These are phyloP conservation scores for Globisporangium spinosum DNA, from an alignment of 352 stramenopile genomes.

Conservation along the genomic window DNA sequence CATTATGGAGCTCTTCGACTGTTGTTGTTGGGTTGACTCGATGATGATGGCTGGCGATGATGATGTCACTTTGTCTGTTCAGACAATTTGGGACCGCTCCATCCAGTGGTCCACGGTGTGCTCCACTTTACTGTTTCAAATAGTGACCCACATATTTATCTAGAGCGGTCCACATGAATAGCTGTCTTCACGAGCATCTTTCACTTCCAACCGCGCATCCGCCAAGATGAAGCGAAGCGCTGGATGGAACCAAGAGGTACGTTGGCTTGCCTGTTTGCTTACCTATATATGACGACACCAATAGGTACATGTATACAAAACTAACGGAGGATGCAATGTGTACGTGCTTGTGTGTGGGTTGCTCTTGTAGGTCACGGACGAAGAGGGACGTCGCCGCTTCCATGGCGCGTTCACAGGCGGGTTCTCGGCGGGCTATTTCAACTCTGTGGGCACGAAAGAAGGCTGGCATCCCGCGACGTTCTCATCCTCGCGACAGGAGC, in stretches of 20 bases:
- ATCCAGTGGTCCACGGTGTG: not conserved
- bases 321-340: not conserved
- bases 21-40: not conserved
- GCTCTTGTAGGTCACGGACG: constrained; percentile 54
- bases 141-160: not conserved
- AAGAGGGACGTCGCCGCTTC: constrained; percentile 77
- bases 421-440: constrained; percentile 93
- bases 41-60: constrained; percentile 5
- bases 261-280: not conserved
- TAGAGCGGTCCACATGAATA: not conserved
- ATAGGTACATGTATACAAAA: not conserved
- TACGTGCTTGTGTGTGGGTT: not conserved
- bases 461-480: constrained; percentile 87
- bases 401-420: constrained; percentile 93
- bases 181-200: not conserved
- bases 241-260: constrained; percentile 60
- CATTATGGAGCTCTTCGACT: not conserved
- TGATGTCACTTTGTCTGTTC: not conserved
- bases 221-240: constrained; percentile 39
- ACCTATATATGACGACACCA: not conserved
- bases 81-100: constrained; percentile 1
- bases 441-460: constrained; percentile 89
- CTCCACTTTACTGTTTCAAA: not conserved
- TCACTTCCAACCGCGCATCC: not conserved
- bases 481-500: constrained; percentile 63